Evolutionary conservation across 192 early-diverging fungal genomes (phyloP), one percentile per base, ranked within the genome.

Genomic region (Globomyces pollinis-pini): DNA sequence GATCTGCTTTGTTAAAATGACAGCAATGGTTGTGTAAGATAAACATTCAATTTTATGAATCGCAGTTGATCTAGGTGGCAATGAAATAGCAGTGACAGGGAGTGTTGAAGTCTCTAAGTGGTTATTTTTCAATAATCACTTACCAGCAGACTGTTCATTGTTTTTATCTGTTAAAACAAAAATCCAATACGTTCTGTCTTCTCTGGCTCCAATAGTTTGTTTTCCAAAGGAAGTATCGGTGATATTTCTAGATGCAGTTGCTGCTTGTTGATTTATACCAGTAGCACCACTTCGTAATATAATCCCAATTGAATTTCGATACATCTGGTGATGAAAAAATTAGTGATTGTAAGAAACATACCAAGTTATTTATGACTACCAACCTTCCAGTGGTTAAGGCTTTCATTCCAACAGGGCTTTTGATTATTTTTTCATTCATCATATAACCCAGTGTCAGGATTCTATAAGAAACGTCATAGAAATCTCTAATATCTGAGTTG

Each of bases 321-420:
- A 85, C 65, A 83, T 77, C 70, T 83, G 36, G 54, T n/a, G n/a
- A n/a, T n/a, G n/a, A n/a, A n/a, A n/a, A n/a, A n/a, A n/a, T n/a
- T n/a, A n/a, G n/a, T n/a, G n/a, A n/a, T n/a, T n/a, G n/a, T n/a
- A n/a, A n/a, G n/a, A n/a, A n/a, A n/a, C n/a, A n/a, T n/a, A n/a
- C n/a, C n/a, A n/a, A n/a, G n/a, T 72, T 84, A 43, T 91, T 91
- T 13, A 96, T 64, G 13, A 97, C 69, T 1, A 90, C 79, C 3
- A 94, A 63, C 2, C 91, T 80, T 1, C 94, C 94, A 0, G 85
- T 55, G 36, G 69, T 69, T 36, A 91, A 64, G 0, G 84, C 85
- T 49, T 85, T 85, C 34, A 67, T 68, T 16, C 84, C 86, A 13
- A 75, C 43, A 0, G 85, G 78, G 21, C 73, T 71, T 2, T 62